A percentile compares a stretch with the other conserved stretches of the same genome.
Evolutionary conservation across 1,139 yeast genomes (phyloP).

Genomic region (Yamadazyma mexicana): DNA sequence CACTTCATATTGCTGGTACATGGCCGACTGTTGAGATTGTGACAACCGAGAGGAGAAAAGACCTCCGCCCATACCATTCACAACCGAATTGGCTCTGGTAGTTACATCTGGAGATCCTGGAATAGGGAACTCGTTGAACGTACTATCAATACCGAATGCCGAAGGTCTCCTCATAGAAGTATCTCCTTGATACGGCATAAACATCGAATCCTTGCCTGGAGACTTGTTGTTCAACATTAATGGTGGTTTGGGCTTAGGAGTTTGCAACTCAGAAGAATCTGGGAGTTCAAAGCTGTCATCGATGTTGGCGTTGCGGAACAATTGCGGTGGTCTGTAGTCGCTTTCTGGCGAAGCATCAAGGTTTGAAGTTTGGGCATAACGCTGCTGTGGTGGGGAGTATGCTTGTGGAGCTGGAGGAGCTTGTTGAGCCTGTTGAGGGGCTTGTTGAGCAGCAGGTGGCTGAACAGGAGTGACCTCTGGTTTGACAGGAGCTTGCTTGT

Average conservation of each 20-base stretch:
- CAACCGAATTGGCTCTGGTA: conserved; percentile 47
- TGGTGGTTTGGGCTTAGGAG: conserved; percentile 19
- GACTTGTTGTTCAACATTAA: conserved; percentile 12
- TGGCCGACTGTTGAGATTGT: conserved; percentile 47
- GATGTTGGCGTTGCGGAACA: conserved; percentile 20
- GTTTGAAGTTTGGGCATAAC: conserved; percentile 5
- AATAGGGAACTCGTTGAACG: conserved; percentile 45
- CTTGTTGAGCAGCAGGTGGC: too few species aligned
- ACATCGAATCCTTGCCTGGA: conserved; percentile 19
- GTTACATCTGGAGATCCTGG: conserved; percentile 51
- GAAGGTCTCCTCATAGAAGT: conserved; percentile 15
- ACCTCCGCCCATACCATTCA: conserved; percentile 38
- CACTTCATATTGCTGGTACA: conserved; percentile 50
- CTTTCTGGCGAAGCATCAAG: conserved; percentile 2
- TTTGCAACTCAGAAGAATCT: conserved; percentile 13
- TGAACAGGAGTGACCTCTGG: neutral
- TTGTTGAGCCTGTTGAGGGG: neutral
- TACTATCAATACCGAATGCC: conserved; percentile 25
- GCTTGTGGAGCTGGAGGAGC: conserved; percentile 3
- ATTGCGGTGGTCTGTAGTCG: conserved; percentile 6
- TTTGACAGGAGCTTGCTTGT: too few species aligned
- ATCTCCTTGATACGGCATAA: conserved; percentile 28
- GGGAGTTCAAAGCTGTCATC: conserved; percentile 33
- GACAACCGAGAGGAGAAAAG: conserved; percentile 41
- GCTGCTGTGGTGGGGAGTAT: too few species aligned